A percentile compares a stretch with the other conserved stretches of the same genome.
Evolutionary conservation across 129 eudicot genomes (phyloP).

Genomic region (Gnaphalium uliginosum): DNA sequence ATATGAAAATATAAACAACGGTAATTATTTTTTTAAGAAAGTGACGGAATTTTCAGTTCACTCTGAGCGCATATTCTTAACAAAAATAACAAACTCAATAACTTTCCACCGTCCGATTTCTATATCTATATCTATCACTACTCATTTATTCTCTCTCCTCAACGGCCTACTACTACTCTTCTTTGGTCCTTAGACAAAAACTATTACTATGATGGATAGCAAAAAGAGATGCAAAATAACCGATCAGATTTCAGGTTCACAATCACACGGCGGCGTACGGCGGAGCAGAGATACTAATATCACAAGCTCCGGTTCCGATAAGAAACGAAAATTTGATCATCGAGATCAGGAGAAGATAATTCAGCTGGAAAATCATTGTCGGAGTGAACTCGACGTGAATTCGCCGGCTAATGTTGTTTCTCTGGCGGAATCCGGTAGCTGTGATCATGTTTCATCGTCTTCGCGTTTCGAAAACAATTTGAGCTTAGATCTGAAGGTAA

Average conservation of each 20-base stretch:
- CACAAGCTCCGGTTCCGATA: constrained; percentile 27
- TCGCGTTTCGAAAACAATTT: constrained; percentile 24
- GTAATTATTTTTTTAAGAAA: not conserved
- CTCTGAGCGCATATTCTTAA: constrained; percentile 16
- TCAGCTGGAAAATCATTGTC: constrained; percentile 32
- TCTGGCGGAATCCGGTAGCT: constrained; percentile 29
- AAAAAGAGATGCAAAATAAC: constrained; percentile 25
- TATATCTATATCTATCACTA: not conserved
- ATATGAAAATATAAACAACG: not conserved
- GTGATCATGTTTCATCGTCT: constrained; percentile 32
- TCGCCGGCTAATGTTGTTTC: constrained; percentile 29
- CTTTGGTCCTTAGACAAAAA: constrained; percentile 24
- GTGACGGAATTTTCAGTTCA: constrained; percentile 21
- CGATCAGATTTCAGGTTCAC: constrained; percentile 28
- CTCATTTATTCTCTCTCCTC: constrained; percentile 32
- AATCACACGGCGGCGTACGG: constrained; percentile 25
- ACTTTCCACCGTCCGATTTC: constrained; percentile 52
- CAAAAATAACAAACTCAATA: constrained; percentile 43
- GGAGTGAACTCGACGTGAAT: constrained; percentile 6
- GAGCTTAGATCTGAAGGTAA: constrained; percentile 36
- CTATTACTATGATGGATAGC: constrained; percentile 4
- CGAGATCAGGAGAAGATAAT: constrained; percentile 24
- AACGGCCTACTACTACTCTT: constrained; percentile 19
- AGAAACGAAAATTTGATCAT: constrained; percentile 38
- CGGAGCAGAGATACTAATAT: constrained; percentile 31